Percentiles rank a stretch among this genome's conserved stretches.
phyloP scores from a whole-genome alignment of 2,329 filamentous ascomycete genomes.

The Sclerotiophoma versabilis region DNA sequence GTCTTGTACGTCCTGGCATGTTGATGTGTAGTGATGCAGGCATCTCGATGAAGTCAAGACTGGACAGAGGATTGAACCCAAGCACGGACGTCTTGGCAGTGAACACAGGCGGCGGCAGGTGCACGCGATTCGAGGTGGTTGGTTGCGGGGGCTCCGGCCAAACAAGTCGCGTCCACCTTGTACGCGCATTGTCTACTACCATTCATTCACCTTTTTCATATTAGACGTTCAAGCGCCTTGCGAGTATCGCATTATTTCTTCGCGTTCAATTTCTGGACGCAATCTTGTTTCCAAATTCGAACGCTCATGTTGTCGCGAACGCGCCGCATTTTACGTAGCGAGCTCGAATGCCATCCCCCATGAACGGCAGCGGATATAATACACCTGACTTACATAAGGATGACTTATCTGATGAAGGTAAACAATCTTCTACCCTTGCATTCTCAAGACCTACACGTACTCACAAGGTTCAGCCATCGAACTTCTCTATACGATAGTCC shows the following conservation, averaged over 20 bases:
- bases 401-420: slow-evolving; percentile 47
- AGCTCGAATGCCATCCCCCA: slow-evolving; percentile 53
- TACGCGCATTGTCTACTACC: neutral
- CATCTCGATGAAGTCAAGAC: slow-evolving; percentile 19
- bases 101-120: slow-evolving; percentile 1
- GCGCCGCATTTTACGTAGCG: slow-evolving; percentile 47
- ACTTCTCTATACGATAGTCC: slow-evolving; percentile 78
- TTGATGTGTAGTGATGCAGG: slow-evolving; percentile 16
- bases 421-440: neutral
- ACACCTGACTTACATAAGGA: slow-evolving; percentile 50
- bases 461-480: slow-evolving; percentile 69
- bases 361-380: slow-evolving; percentile 47
- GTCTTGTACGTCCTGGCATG: slow-evolving; percentile 58
- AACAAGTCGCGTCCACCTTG: slow-evolving; percentile 16
- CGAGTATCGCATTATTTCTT: slow-evolving; percentile 7
- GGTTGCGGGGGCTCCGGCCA: slow-evolving; percentile 3
- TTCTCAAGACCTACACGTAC: neutral
- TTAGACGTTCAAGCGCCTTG: slow-evolving; percentile 28
- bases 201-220: neutral
- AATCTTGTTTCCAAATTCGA: neutral
- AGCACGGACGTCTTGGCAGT: slow-evolving; percentile 21
- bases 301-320: slow-evolving; percentile 51
- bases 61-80: neutral
- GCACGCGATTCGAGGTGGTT: slow-evolving; percentile 8
- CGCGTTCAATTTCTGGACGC: slow-evolving; percentile 11